Conservation (phyloP, 2,329 filamentous ascomycete species). For the Microdochium trichocladiopsis region DNA sequence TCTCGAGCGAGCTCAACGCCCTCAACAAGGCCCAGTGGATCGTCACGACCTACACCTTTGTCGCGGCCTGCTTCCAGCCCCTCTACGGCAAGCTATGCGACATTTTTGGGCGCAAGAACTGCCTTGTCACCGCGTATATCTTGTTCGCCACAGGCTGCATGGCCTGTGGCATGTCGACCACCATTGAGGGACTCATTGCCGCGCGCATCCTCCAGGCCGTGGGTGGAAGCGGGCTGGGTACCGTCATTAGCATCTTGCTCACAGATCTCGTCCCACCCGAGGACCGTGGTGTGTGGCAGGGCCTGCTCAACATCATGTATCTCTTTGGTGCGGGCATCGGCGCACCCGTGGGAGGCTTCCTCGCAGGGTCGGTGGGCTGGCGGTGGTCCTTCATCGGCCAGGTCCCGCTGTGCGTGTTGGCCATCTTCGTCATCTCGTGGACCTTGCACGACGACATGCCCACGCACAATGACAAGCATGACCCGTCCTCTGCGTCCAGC, state of each 20-base stretch:
- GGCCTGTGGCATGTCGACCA: constrained; percentile 2
- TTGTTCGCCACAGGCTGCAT: constrained; percentile 24
- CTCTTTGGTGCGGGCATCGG: constrained; percentile 51
- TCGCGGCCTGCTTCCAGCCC: constrained; percentile 28
- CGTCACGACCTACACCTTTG: constrained; percentile 27
- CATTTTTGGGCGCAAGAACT: constrained; percentile 29
- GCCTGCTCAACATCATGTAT: constrained; percentile 55
- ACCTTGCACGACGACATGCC: constrained; percentile 38
- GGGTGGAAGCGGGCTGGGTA: constrained; percentile 4
- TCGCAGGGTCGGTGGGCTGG: constrained; percentile 56
- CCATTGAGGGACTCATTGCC: neutral
- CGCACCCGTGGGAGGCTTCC: constrained; percentile 42
- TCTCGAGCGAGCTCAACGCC: neutral
- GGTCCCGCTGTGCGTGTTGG: constrained; percentile 48
- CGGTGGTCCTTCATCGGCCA: constrained; percentile 55
- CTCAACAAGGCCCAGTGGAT: neutral
- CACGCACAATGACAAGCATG: neutral
- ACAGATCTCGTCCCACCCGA: constrained; percentile 52
- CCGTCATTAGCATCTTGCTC: constrained; percentile 47
- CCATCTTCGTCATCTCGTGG: constrained; percentile 41
- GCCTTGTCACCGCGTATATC: constrained; percentile 18
- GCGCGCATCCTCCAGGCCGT: constrained; percentile 9
- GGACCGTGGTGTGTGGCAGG: constrained; percentile 56
- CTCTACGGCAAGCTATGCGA: constrained; percentile 33
- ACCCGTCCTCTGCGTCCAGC: constrained; percentile 36